Percentiles rank a stretch among this genome's conserved stretches.
phyloP scores from a whole-genome alignment of 345 rosid genomes.

The Luvunga scandens region DNA sequence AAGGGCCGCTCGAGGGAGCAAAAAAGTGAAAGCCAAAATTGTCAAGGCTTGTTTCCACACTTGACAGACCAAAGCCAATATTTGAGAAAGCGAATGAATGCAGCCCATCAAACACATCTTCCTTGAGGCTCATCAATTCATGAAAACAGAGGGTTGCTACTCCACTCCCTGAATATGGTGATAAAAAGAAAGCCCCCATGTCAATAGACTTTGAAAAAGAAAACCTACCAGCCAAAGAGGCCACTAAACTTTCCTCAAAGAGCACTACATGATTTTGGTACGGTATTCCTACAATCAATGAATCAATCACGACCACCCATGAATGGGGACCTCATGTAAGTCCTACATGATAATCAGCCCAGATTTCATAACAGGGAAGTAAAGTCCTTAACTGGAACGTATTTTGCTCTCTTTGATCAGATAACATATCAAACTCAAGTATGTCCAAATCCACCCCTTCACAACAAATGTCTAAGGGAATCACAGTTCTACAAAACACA shows the following conservation, averaged over 20 bases:
- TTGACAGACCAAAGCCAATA: conserved; percentile 39
- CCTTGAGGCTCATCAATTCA: conserved; percentile 41
- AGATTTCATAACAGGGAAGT: background rate
- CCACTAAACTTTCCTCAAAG: conserved; percentile 22
- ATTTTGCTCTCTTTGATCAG: background rate
- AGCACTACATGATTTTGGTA: background rate
- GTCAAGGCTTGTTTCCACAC: conserved; percentile 29
- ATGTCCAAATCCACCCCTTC: background rate
- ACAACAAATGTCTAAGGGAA: conserved; percentile 4
- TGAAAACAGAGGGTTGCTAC: conserved; percentile 40
- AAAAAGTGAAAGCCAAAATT: conserved; percentile 14
- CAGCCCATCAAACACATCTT: conserved; percentile 43
- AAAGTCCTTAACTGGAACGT: background rate
- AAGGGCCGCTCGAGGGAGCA: conserved; percentile 8
- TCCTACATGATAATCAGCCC: background rate
- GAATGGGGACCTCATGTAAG: background rate
- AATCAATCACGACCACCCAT: background rate
- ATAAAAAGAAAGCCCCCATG: conserved; percentile 39
- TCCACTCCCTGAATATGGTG: conserved; percentile 49
- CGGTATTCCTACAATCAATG: background rate
- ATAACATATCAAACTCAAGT: conserved; percentile 9
- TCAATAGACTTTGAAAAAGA: conserved; percentile 41
- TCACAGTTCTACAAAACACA: conserved; percentile 14
- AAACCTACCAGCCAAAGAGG: conserved; percentile 19
- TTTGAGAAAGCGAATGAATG: conserved; percentile 31